Percentiles rank a stretch among this genome's conserved stretches.
Evolutionary conservation across 2,329 filamentous ascomycete genomes (phyloP).

Genomic region (Fusarium verrucosum): DNA sequence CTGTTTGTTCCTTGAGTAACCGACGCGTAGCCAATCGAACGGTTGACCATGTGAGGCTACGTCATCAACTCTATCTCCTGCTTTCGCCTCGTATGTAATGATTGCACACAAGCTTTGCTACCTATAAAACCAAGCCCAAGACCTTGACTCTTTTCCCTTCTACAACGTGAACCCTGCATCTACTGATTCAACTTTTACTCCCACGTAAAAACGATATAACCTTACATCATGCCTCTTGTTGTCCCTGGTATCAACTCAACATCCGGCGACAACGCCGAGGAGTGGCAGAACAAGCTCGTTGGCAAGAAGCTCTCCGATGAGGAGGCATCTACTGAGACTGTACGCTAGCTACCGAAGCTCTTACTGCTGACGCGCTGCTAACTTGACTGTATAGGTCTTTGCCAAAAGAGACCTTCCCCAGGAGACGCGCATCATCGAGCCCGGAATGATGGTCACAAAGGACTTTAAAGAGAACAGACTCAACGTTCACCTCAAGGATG

Average conservation of each 20-base stretch:
- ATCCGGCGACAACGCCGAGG: conserved; percentile 58
- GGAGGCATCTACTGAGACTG: conserved; percentile 59
- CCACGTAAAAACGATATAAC: not conserved
- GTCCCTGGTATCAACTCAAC: conserved; percentile 65
- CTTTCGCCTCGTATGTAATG: conserved; percentile 6
- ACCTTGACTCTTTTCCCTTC: not conserved
- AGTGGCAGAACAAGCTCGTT: conserved; percentile 70
- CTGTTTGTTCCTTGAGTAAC: conserved; percentile 17
- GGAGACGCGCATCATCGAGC: conserved; percentile 64
- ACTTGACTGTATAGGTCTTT: conserved; percentile 58
- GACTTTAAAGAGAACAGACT: conserved; percentile 64
- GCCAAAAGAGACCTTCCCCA: conserved; percentile 68
- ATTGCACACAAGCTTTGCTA: conserved; percentile 12
- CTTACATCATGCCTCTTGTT: conserved; percentile 69
- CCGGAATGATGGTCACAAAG: conserved; percentile 66
- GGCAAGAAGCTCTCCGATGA: conserved; percentile 69
- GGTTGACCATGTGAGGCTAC: conserved; percentile 41
- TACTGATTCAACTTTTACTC: not conserved
- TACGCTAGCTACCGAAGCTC: conserved; percentile 46
- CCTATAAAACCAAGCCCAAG: conserved; percentile 21
- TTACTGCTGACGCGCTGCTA: not conserved
- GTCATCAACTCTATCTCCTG: conserved; percentile 37
- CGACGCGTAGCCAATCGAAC: conserved; percentile 33
- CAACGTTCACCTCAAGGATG: conserved; percentile 68
- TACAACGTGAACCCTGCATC: not conserved